Evolutionary conservation across 805 yeast genomes (phyloP).

Genomic region (Saccharomycopsis amapae): DNA sequence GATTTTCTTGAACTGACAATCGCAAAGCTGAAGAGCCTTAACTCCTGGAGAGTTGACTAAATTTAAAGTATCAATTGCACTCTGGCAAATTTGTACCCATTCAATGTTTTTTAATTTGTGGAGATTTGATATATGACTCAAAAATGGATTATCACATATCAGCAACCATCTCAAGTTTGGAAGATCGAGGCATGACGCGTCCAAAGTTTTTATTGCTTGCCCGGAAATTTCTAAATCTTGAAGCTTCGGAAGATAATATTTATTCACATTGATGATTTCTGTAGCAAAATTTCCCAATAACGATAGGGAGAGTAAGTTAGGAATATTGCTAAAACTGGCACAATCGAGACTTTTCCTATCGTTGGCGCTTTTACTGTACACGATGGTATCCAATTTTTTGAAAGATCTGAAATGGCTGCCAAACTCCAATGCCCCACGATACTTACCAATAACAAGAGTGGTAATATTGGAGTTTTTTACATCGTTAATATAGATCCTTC

Average conservation of each 20-base stretch:
- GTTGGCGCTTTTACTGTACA: background rate
- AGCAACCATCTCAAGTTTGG: too few relatives aligned
- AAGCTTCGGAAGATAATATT: background rate
- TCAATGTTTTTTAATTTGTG: too few relatives aligned
- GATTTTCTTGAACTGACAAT: too few relatives aligned
- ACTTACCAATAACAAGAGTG: background rate
- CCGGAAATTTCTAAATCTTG: background rate
- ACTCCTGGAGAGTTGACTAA: too few relatives aligned
- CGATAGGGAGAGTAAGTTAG: background rate
- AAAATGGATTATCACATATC: too few relatives aligned
- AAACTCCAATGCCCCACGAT: background rate
- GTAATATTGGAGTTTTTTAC: background rate
- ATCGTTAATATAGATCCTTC: background rate
- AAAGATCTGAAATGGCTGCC: background rate
- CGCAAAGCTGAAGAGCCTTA: too few relatives aligned
- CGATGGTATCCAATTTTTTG: background rate
- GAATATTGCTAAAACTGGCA: background rate
- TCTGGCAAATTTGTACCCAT: too few relatives aligned
- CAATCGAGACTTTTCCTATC: background rate
- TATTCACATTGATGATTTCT: background rate
- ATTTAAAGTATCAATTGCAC: too few relatives aligned
- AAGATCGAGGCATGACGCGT: too few relatives aligned
- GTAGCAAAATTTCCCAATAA: background rate
- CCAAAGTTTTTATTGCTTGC: background rate
- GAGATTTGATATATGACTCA: too few relatives aligned